phyloP scores from a whole-genome alignment of 805 yeast species.

The Millerozyma miso region DNA sequence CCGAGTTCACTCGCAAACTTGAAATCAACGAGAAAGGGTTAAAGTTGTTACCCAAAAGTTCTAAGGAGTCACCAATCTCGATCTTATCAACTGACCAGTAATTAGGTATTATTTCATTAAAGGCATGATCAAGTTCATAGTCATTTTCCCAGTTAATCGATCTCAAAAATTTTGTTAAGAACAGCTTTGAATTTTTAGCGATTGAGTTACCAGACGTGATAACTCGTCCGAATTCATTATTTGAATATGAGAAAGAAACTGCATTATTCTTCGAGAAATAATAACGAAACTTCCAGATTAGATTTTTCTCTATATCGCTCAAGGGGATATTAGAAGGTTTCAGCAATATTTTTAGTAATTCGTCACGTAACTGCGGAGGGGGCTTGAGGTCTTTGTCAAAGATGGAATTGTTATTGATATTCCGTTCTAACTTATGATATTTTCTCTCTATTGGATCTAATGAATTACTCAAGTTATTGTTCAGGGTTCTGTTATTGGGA shows the following conservation, averaged over 20 bases:
- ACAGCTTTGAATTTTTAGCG: slow-evolving; percentile 47
- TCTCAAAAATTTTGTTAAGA: slow-evolving; percentile 75
- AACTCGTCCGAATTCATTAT: neutral
- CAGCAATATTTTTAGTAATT: slow-evolving; percentile 60
- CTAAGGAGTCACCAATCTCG: slow-evolving; percentile 81
- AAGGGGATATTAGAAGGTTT: slow-evolving; percentile 84
- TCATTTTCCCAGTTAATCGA: slow-evolving; percentile 87
- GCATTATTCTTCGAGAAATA: slow-evolving; percentile 48
- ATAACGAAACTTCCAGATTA: slow-evolving; percentile 89
- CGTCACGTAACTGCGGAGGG: slow-evolving; percentile 74
- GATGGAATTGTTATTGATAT: slow-evolving; percentile 66
- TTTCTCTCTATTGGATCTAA: slow-evolving; percentile 84
- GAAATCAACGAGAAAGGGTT: slow-evolving; percentile 39
- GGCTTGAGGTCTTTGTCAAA: slow-evolving; percentile 87
- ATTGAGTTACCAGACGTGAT: slow-evolving; percentile 9
- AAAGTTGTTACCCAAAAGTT: slow-evolving; percentile 75
- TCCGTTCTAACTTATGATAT: slow-evolving; percentile 76
- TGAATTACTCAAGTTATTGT: slow-evolving; percentile 4
- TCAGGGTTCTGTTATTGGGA: neutral
- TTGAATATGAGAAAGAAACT: slow-evolving; percentile 35
- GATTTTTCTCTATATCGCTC: slow-evolving; percentile 75
- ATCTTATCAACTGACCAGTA: slow-evolving; percentile 64
- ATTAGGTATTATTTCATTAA: slow-evolving; percentile 58
- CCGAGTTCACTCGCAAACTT: slow-evolving; percentile 2
- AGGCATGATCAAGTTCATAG: slow-evolving; percentile 72